These are phyloP conservation scores for Sugiyamaella novakii DNA, from an alignment of 1,139 yeast genomes.

Conservation along the genomic window DNA sequence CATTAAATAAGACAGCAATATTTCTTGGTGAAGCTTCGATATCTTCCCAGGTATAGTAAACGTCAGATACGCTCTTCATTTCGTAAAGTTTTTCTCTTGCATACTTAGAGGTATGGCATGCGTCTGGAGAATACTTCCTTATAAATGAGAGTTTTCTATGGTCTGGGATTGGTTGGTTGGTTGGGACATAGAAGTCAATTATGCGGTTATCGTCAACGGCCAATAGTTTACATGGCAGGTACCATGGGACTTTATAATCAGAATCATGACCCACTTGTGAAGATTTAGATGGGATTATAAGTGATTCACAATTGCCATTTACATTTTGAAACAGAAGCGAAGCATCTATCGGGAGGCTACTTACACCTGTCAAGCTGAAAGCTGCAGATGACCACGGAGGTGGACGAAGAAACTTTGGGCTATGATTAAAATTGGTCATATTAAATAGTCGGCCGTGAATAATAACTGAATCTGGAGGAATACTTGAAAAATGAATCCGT, in stretches of 20 bases:
- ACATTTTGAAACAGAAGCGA: constrained; percentile 83
- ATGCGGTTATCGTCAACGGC: constrained; percentile 45
- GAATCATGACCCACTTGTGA: constrained; percentile 44
- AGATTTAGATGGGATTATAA: constrained; percentile 63
- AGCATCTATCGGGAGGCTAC: constrained; percentile 51
- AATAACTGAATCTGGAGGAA: constrained; percentile 60
- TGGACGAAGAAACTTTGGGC: constrained; percentile 11
- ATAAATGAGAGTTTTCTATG: constrained; percentile 7
- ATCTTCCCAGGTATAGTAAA: constrained; percentile 81
- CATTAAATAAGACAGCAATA: constrained; percentile 77
- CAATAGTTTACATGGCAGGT: constrained; percentile 76
- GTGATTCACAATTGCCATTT: constrained; percentile 76
- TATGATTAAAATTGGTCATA: constrained; percentile 44
- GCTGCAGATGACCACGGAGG: constrained; percentile 18
- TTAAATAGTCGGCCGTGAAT: constrained; percentile 79
- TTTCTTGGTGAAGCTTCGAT: constrained; percentile 53
- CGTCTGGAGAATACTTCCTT: constrained; percentile 13
- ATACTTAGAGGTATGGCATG: constrained; percentile 9
- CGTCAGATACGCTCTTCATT: constrained; percentile 62
- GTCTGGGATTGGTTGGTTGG: constrained; percentile 1
- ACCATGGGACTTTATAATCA: constrained; percentile 72
- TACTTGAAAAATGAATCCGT: constrained; percentile 58
- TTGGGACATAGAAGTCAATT: constrained; percentile 11
- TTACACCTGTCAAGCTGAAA: constrained; percentile 12
- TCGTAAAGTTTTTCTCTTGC: constrained; percentile 72